phyloP scores from a whole-genome alignment of 345 rosid species.

The Populus ilicifolia region DNA sequence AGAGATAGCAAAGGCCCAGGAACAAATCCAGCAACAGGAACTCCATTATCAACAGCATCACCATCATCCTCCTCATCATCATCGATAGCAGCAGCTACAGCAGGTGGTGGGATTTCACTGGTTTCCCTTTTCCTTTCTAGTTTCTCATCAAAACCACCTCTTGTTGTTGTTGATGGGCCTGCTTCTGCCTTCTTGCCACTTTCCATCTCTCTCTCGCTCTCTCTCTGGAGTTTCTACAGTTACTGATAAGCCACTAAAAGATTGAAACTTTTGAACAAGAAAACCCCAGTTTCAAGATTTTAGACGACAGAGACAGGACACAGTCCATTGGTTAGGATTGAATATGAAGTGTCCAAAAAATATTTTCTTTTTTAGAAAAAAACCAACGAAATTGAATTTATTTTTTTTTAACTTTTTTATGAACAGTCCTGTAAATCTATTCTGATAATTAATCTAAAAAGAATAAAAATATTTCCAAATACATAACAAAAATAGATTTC shows the following conservation, averaged over 20 bases:
- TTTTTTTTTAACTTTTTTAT: no score
- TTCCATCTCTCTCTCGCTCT: constrained; percentile 11
- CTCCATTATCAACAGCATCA: constrained; percentile 9
- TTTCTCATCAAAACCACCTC: constrained; percentile 6
- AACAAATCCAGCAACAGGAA: constrained; percentile 33
- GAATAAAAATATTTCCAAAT: no score
- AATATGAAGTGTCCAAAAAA: no score
- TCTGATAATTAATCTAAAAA: no score
- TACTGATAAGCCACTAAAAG: no score
- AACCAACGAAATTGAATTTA: no score
- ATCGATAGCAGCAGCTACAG: neutral
- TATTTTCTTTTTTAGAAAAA: no score
- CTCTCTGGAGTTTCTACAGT: no score
- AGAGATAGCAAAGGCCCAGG: constrained; percentile 54
- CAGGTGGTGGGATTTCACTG: neutral
- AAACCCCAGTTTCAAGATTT: neutral
- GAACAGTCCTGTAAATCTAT: no score
- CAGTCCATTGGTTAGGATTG: neutral
- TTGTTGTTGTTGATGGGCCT: constrained; percentile 16
- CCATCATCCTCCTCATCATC: constrained; percentile 24
- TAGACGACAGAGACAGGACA: neutral
- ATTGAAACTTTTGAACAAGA: neutral
- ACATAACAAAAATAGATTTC: no score
- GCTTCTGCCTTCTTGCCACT: constrained; percentile 13
- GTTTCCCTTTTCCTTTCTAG: neutral